phyloP scores from a whole-genome alignment of 345 rosid genomes.

The Sonneratia caseolaris region DNA sequence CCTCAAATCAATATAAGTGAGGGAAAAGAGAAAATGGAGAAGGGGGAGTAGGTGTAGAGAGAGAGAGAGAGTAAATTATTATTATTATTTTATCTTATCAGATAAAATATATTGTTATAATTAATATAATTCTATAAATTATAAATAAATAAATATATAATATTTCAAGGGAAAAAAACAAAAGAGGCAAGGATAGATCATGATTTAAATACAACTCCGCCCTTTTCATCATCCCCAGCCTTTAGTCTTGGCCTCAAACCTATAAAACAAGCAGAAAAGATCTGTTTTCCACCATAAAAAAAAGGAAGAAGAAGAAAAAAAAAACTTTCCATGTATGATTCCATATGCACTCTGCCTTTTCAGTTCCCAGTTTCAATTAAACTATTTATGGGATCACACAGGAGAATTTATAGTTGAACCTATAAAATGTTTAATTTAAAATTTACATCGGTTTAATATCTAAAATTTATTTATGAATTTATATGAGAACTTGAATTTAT shows the following conservation, averaged over 20 bases:
- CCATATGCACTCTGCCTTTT: constrained; percentile 12
- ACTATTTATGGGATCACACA: too few relatives aligned
- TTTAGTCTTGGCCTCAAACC: constrained; percentile 4
- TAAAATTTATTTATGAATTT: not conserved
- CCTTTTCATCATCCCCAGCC: constrained; percentile 6
- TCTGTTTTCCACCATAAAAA: too few relatives aligned
- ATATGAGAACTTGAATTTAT: not conserved
- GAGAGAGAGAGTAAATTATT: too few relatives aligned
- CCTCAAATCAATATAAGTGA: too few relatives aligned
- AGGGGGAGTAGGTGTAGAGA: too few relatives aligned
- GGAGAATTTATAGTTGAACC: not conserved
- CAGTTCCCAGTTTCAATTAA: too few relatives aligned
- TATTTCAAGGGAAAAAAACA: not conserved
- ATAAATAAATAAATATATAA: too few relatives aligned
- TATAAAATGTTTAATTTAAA: not conserved
- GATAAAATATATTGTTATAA: too few relatives aligned
- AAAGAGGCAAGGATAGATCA: not conserved
- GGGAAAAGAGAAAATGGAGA: too few relatives aligned
- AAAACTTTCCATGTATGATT: not conserved
- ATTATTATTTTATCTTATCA: too few relatives aligned
- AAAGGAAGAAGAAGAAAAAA: not conserved
- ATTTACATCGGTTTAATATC: not conserved
- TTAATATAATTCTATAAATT: too few relatives aligned
- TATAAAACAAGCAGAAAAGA: not conserved
- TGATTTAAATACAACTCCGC: not conserved